Evolutionary conservation across 2,329 filamentous ascomycete species (phyloP), one percentile per base, ranked within the genome.

Genomic region (Aspergillus viridinutans): DNA sequence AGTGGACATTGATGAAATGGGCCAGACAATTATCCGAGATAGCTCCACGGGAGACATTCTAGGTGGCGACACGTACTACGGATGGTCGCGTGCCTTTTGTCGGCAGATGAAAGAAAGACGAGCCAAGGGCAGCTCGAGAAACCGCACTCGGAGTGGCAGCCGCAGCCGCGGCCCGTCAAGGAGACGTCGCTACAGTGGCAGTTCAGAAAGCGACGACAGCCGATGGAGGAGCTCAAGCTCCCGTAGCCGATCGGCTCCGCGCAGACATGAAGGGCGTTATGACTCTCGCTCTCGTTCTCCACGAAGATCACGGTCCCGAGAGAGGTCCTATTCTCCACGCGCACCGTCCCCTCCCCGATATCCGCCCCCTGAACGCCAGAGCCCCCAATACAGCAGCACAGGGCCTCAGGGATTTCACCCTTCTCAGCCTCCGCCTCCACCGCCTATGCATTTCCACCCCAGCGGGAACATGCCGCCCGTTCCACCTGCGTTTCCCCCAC

Each of bases 71-170:
- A 90, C 89, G 0, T 95, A 95, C 71, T 95, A 95, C 69, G 92
- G 91, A 59, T 96, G 92, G 92, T 93, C 90, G 4, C 82, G 84
- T 42, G 78, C 79, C 1, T 94, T 96, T 64, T 95, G 90, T 69
- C 81, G 90, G 63, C 89, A 88, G 67, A 94, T 94, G 88, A 90
- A 88, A 73, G 74, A 70, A 59, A 65, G 72, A 50, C 69, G 63
- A 8, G 59, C 63, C 25, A 65, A 61, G n/a, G 59, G 67, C 47
- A 54, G 25, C 32, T 62, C 58, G 28, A 58, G 55, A 25, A 68
- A 74, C 69, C 50, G 65, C 72, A 75, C 59, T 70, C 77, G 54
- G 74, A 81, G 64, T 68, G 76, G 58, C 72, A 82, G 59, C 60
- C 78, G 58, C 72, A 82, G 59, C 60, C 78, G 63, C 75, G 81